Conservation (phyloP, 106 monocot genomes). For the Dendrobium nobile region DNA sequence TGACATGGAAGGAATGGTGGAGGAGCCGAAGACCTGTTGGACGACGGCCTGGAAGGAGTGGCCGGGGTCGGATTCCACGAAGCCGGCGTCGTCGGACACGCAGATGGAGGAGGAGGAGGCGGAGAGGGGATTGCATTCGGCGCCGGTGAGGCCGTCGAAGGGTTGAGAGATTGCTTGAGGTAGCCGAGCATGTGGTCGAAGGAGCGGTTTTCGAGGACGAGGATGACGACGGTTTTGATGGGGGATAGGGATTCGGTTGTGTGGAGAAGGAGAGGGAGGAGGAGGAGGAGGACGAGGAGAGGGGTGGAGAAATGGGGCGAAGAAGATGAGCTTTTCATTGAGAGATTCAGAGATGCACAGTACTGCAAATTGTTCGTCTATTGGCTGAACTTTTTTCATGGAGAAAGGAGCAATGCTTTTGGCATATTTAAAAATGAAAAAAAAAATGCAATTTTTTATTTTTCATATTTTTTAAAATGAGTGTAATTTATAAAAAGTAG, state of each 20-base stretch:
- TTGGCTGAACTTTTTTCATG: too few relatives aligned
- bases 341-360: neutral
- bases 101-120: slow-evolving; percentile 35
- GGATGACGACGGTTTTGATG: slow-evolving; percentile 60
- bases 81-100: slow-evolving; percentile 65
- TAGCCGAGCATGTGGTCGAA: slow-evolving; percentile 96
- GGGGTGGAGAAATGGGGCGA: neutral
- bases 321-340: neutral
- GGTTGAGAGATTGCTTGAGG: slow-evolving; percentile 62
- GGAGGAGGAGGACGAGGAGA: neutral
- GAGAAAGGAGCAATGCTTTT: too few relatives aligned
- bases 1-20: slow-evolving; percentile 52
- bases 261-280: neutral
- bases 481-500: too few relatives aligned
- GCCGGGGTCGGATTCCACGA: slow-evolving; percentile 65
- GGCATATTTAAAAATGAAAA: too few relatives aligned
- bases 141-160: slow-evolving; percentile 60
- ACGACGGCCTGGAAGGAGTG: slow-evolving; percentile 53
- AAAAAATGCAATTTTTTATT: too few relatives aligned
- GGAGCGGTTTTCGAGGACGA: slow-evolving; percentile 85
- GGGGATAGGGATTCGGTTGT: slow-evolving; percentile 16
- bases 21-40: slow-evolving; percentile 51
- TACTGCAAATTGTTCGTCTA: neutral
- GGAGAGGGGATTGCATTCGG: slow-evolving; percentile 55
- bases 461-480: too few relatives aligned